phyloP scores from a whole-genome alignment of 306 rosid genomes.

The Lathyrus tuberosus region DNA sequence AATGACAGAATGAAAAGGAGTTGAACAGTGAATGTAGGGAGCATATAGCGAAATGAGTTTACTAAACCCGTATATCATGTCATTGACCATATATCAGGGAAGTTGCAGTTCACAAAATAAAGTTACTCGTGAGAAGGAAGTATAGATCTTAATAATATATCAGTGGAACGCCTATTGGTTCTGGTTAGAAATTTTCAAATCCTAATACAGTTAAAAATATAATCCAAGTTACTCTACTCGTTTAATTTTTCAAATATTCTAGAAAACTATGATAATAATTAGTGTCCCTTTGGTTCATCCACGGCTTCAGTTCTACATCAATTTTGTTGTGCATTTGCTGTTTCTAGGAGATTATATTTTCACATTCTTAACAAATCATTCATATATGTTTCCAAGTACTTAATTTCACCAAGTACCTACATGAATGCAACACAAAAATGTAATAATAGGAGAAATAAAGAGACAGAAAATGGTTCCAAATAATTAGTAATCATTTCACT shows the following conservation, averaged over 20 bases:
- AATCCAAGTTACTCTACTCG: neutral
- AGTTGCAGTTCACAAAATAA: conserved; percentile 9
- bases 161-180: conserved; percentile 21
- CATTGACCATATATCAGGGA: conserved; percentile 17
- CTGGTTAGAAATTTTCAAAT: conserved; percentile 3
- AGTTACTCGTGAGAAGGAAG: neutral
- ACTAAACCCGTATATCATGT: conserved; percentile 8
- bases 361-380: conserved; percentile 5
- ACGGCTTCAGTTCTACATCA: conserved; percentile 11
- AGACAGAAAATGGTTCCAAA: conserved; percentile 19
- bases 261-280: conserved; percentile 1
- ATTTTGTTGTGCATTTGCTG: conserved; percentile 10
- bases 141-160: conserved; percentile 27
- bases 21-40: neutral
- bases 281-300: neutral
- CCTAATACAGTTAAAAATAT: neutral
- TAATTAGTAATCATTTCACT: neutral
- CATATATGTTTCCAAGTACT: conserved; percentile 17
- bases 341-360: conserved; percentile 23
- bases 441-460: neutral
- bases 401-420: neutral
- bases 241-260: conserved; percentile 13
- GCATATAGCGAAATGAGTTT: conserved; percentile 2
- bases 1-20: neutral
- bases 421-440: conserved; percentile 33